A percentile compares a stretch with the other conserved stretches of the same genome.
Evolutionary conservation across 179 eudicot species (phyloP).

Genomic region (Beta corolliflora): DNA sequence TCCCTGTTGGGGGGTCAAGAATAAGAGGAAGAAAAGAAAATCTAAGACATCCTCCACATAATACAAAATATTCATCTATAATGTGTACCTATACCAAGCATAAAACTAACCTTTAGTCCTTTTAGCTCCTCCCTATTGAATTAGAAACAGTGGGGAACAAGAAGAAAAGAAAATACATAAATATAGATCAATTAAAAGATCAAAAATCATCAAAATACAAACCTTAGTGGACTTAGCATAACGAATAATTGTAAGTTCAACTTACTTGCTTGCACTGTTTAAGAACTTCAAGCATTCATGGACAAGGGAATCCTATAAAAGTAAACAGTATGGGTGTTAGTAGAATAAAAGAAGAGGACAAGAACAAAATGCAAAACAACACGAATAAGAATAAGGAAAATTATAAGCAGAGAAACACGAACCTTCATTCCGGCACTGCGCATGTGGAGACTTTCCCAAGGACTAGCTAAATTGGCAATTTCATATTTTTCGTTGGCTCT

Average conservation of each 20-base stretch:
- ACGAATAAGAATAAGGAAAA: neutral
- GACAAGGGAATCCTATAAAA: constrained; percentile 68
- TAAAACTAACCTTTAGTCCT: constrained; percentile 52
- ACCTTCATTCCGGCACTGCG: constrained; percentile 76
- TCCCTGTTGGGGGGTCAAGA: constrained; percentile 43
- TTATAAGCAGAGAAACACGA: neutral
- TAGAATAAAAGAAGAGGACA: constrained; percentile 3
- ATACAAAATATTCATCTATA: too few species aligned
- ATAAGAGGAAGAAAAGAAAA: too few species aligned
- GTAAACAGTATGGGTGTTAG: neutral
- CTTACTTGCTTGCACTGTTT: constrained; percentile 87
- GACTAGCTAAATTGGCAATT: constrained; percentile 37
- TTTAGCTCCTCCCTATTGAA: constrained; percentile 75
- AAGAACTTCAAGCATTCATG: constrained; percentile 61
- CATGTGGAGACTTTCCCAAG: constrained; percentile 45
- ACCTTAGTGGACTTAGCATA: neutral
- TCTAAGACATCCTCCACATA: neutral
- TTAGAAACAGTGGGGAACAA: neutral
- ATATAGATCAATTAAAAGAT: neutral
- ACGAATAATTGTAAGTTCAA: constrained; percentile 5
- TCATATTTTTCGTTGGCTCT: constrained; percentile 33
- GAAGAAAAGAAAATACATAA: constrained; percentile 5
- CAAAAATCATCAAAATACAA: neutral
- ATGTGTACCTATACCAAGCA: neutral
- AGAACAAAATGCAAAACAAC: neutral